Evolutionary conservation across 2,329 filamentous ascomycete genomes (phyloP).

Genomic region (Pseudogymnoascus pannorum): DNA sequence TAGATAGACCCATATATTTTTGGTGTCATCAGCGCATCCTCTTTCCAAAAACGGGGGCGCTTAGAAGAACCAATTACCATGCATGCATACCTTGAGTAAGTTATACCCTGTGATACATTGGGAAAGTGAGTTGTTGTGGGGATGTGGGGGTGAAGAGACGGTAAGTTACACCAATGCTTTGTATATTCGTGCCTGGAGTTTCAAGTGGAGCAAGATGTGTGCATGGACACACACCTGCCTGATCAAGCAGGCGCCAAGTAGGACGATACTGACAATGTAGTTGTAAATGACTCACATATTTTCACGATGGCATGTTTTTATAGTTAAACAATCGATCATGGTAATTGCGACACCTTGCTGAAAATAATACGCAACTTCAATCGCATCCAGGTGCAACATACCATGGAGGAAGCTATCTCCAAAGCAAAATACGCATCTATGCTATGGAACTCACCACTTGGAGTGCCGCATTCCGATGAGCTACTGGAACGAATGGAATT

Average conservation of each 20-base stretch:
- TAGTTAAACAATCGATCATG: not conserved
- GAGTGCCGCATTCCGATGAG: not conserved
- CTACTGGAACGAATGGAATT: not conserved
- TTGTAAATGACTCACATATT: not conserved
- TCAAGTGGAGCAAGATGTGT: not conserved
- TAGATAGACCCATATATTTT: not conserved
- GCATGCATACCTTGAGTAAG: not conserved
- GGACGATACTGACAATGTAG: not conserved
- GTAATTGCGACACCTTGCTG: not conserved
- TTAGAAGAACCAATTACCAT: not conserved
- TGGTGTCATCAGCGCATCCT: not conserved
- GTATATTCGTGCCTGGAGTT: not conserved
- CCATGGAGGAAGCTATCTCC: not conserved
- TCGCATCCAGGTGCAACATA: not conserved
- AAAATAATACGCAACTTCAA: not conserved
- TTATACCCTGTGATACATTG: not conserved
- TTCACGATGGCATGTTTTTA: not conserved
- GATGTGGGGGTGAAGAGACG: not conserved
- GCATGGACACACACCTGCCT: not conserved
- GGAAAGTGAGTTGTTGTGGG: not conserved
- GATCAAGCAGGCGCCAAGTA: not conserved
- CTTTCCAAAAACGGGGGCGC: not conserved
- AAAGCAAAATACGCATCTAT: not conserved
- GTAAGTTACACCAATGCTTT: not conserved
- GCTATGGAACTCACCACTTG: slow-evolving; percentile 4